Percentiles rank a stretch among this genome's conserved stretches.
Evolutionary conservation across 129 eudicot species (phyloP).

Genomic region (Erigeron canadensis): DNA sequence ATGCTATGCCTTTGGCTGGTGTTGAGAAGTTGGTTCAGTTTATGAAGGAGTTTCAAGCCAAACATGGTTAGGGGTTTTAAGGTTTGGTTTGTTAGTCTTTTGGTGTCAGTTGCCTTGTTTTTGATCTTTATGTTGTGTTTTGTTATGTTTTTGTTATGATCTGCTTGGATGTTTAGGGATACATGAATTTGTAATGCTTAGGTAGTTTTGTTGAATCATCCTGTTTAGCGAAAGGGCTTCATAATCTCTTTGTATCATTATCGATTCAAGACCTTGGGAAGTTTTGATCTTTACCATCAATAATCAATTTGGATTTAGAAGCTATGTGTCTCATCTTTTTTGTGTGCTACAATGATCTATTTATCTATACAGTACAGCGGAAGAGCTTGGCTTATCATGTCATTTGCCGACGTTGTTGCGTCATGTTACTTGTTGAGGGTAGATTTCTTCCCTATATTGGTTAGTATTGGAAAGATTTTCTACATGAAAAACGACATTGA

Average conservation of each 20-base stretch:
- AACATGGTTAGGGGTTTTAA: slow-evolving; percentile 48
- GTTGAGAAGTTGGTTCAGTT: slow-evolving; percentile 89
- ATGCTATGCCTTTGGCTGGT: slow-evolving; percentile 99
- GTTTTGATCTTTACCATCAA: slow-evolving; percentile 22
- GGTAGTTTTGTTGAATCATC: slow-evolving; percentile 24
- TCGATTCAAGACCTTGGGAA: slow-evolving; percentile 2
- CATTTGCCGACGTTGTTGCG: not conserved
- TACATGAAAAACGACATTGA: not conserved
- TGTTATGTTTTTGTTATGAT: slow-evolving; percentile 7
- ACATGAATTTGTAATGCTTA: slow-evolving; percentile 14
- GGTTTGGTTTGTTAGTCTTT: slow-evolving; percentile 19
- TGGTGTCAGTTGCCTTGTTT: slow-evolving; percentile 31
- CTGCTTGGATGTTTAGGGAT: slow-evolving; percentile 14
- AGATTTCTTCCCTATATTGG: no score
- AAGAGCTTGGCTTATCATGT: not conserved
- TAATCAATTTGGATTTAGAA: not conserved
- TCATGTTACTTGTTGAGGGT: not conserved
- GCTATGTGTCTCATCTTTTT: not conserved
- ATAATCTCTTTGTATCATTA: not conserved
- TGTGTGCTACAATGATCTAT: slow-evolving; percentile 2
- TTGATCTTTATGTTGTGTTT: slow-evolving; percentile 31
- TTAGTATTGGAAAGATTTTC: not conserved
- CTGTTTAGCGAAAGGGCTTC: not conserved
- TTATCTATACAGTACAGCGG: not conserved
- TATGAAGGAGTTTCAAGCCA: slow-evolving; percentile 97